phyloP scores from a whole-genome alignment of 2,329 filamentous ascomycete genomes.

The Berkeleyomyces rouxiae region DNA sequence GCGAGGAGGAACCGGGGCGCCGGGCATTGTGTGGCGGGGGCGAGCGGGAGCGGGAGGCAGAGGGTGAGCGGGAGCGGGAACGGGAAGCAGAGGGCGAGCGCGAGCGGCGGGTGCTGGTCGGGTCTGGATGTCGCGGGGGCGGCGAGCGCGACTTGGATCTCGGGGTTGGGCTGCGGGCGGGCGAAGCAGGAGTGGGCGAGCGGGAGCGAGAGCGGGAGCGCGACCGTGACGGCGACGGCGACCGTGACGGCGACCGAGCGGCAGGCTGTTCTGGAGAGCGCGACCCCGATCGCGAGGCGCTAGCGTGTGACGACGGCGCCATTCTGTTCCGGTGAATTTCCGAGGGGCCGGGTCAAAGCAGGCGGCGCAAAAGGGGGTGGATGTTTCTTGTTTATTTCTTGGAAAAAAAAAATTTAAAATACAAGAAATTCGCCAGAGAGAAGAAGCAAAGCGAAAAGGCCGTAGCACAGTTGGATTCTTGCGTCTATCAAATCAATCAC shows the following conservation, averaged over 20 bases:
- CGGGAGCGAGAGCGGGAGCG: background rate
- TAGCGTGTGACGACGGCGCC: background rate
- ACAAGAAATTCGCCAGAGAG: no score
- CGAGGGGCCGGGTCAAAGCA: no score
- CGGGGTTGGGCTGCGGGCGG: no score
- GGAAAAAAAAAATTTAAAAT: no score
- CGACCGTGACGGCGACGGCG: slow-evolving; percentile 20
- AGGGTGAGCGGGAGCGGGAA: slow-evolving; percentile 1
- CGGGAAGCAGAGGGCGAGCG: background rate
- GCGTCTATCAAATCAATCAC: background rate
- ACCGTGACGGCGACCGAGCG: background rate
- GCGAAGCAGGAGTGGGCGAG: background rate
- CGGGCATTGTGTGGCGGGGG: slow-evolving; percentile 17
- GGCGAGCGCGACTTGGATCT: no score
- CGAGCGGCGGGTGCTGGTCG: no score
- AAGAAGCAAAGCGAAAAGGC: no score
- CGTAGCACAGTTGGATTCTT: no score
- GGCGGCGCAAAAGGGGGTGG: no score
- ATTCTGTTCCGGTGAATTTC: background rate
- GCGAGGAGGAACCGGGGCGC: slow-evolving; percentile 21
- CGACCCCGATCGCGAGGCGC: slow-evolving; percentile 1
- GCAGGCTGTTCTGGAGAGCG: background rate
- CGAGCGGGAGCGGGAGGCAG: slow-evolving; percentile 9
- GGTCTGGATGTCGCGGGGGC: no score
- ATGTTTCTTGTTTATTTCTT: no score